Percentiles rank a stretch among this genome's conserved stretches.
Evolutionary conservation across 768 basidiomycete genomes (phyloP).

Genomic region (Russula brevipes): DNA sequence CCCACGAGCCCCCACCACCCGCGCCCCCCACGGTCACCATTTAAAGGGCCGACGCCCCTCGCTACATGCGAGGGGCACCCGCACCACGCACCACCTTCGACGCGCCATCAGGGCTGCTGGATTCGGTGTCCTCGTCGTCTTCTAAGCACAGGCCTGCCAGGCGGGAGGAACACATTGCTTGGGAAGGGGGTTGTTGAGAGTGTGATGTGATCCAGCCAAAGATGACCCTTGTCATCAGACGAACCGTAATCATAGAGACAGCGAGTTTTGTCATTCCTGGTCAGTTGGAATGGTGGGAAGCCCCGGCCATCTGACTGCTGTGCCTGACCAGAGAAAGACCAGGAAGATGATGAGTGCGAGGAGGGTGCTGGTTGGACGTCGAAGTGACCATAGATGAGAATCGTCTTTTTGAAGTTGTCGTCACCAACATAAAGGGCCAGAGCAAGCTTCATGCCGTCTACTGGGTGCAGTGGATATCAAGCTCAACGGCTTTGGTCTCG

Average conservation of each 20-base stretch:
- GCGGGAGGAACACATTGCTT: too few species aligned
- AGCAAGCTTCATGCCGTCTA: slow-evolving; percentile 73
- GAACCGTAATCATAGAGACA: slow-evolving; percentile 82
- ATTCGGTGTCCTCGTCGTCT: background rate
- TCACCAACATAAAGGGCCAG: slow-evolving; percentile 87
- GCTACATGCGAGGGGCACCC: slow-evolving; percentile 13
- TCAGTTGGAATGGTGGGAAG: slow-evolving; percentile 77
- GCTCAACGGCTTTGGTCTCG: slow-evolving; percentile 63
- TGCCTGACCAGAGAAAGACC: slow-evolving; percentile 30
- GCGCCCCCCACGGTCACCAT: slow-evolving; percentile 9
- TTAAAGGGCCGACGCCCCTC: slow-evolving; percentile 23
- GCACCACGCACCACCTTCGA: too few species aligned
- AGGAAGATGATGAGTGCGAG: background rate
- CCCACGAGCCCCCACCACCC: slow-evolving; percentile 12
- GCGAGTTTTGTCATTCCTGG: slow-evolving; percentile 45
- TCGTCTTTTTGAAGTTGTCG: slow-evolving; percentile 87
- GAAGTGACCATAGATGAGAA: slow-evolving; percentile 91
- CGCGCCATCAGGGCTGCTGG: background rate
- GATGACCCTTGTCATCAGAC: slow-evolving; percentile 84
- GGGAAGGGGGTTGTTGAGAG: slow-evolving; percentile 64
- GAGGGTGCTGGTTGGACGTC: slow-evolving; percentile 78
- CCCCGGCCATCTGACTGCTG: slow-evolving; percentile 74
- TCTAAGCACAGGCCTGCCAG: too few species aligned
- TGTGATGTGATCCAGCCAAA: slow-evolving; percentile 77
- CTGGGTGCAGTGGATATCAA: slow-evolving; percentile 59